Evolutionary conservation across 1,284 basidiomycete genomes (phyloP).

Genomic region (Exsudoporus floridanus): DNA sequence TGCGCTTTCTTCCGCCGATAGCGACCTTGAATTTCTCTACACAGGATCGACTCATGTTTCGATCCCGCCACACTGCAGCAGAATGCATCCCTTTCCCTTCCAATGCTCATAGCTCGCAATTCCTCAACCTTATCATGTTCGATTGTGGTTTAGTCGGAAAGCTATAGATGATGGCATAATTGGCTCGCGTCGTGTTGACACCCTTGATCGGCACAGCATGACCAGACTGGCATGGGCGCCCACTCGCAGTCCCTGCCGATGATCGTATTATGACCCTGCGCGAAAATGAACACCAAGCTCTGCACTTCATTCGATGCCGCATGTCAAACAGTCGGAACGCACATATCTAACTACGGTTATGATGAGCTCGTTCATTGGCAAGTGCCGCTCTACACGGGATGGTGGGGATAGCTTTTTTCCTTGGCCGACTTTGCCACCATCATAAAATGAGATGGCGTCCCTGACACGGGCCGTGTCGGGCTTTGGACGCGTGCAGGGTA

Average conservation of each 20-base stretch:
- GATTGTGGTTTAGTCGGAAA: conserved; percentile 1
- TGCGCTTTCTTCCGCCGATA: conserved; percentile 22
- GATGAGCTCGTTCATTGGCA: background rate
- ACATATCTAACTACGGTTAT: background rate
- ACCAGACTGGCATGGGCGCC: conserved; percentile 9
- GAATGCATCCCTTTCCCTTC: background rate
- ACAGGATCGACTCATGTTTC: conserved; percentile 10
- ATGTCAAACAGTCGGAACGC: background rate
- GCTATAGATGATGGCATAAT: background rate
- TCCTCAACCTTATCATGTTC: conserved; percentile 3
- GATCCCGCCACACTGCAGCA: conserved; percentile 9
- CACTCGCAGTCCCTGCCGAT: background rate
- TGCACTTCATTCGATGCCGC: background rate
- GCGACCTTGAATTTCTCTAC: background rate
- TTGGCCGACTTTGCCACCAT: background rate
- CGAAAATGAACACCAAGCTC: conserved; percentile 4
- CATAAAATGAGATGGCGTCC: conserved; percentile 4
- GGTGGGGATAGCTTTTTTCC: conserved; percentile 3
- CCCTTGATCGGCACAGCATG: conserved; percentile 23
- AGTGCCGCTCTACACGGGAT: conserved; percentile 11
- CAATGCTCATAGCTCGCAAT: conserved; percentile 7
- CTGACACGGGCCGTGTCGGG: background rate
- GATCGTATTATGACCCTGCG: conserved; percentile 1
- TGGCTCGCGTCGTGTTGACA: background rate
- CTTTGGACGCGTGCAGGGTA: background rate